Percentiles rank a stretch among this genome's conserved stretches.
Evolutionary conservation across 2,329 filamentous ascomycete species (phyloP).

Genomic region (Xylariomycetidae sp.): DNA sequence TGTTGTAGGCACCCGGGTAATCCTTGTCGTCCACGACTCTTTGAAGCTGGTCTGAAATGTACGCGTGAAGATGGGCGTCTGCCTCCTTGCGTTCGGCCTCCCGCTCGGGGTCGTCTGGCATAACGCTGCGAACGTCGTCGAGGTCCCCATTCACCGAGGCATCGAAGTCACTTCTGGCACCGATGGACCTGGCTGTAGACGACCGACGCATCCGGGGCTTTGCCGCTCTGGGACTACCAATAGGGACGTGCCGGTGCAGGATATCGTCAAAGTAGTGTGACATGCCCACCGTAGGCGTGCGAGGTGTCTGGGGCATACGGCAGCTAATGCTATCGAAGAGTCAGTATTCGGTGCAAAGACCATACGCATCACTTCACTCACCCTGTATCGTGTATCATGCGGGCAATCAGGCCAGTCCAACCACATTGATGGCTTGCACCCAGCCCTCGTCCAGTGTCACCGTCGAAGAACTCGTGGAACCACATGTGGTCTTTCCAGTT

Average conservation of each 20-base stretch:
- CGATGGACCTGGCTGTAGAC: slow-evolving; percentile 78
- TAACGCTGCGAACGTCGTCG: slow-evolving; percentile 39
- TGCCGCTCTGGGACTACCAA: slow-evolving; percentile 32
- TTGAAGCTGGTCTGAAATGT: slow-evolving; percentile 75
- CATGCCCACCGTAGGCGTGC: slow-evolving; percentile 76
- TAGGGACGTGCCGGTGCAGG: slow-evolving; percentile 51
- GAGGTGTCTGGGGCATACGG: slow-evolving; percentile 86
- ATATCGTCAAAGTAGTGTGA: slow-evolving; percentile 95
- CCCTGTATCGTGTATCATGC: slow-evolving; percentile 97
- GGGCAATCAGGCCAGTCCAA: slow-evolving; percentile 92
- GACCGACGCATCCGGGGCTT: slow-evolving; percentile 63
- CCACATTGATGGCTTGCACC: slow-evolving; percentile 93
- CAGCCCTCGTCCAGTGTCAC: slow-evolving; percentile 80
- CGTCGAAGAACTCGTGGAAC: slow-evolving; percentile 98
- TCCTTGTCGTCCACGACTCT: slow-evolving; percentile 56
- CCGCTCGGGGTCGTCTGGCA: slow-evolving; percentile 47
- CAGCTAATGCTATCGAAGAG: slow-evolving; percentile 63
- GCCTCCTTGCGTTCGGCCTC: slow-evolving; percentile 46
- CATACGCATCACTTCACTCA: slow-evolving; percentile 44
- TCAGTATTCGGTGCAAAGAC: slow-evolving; percentile 31
- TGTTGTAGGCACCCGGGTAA: slow-evolving; percentile 12
- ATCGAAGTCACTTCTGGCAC: slow-evolving; percentile 73
- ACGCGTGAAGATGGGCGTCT: slow-evolving; percentile 69
- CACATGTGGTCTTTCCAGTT: slow-evolving; percentile 91
- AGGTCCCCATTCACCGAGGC: slow-evolving; percentile 41